Conservation (phyloP, 2,329 filamentous ascomycete species). For the Hymenoscyphus infarciens region DNA sequence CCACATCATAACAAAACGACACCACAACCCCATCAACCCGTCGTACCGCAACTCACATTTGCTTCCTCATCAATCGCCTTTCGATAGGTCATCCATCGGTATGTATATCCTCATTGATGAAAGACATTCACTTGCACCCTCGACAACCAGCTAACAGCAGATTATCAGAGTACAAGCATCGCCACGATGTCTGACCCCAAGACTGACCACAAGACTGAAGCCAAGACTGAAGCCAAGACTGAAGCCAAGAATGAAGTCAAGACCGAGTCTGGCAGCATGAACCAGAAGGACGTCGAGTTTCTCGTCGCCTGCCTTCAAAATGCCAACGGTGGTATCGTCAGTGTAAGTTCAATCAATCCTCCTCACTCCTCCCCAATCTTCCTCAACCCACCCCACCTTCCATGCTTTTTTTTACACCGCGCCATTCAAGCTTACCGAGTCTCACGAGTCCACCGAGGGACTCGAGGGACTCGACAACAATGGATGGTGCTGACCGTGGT, state of each 20-base stretch:
- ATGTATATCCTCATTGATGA: neutral
- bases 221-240: no score
- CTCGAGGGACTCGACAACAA: neutral
- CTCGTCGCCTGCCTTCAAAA: constrained; percentile 29
- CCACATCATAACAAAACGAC: neutral
- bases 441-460: neutral
- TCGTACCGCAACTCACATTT: neutral
- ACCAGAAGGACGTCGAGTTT: constrained; percentile 23
- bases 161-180: neutral
- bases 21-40: neutral
- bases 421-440: no score
- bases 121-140: neutral
- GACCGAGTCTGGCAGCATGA: constrained; percentile 16
- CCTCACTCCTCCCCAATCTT: neutral
- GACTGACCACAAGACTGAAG: no score
- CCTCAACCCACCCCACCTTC: neutral
- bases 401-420: no score
- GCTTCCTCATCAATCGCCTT: neutral
- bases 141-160: neutral
- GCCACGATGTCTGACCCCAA: neutral
- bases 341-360: constrained; percentile 21
- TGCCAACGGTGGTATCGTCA: constrained; percentile 22
- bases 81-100: neutral
- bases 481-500: neutral
- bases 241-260: neutral